Evolutionary conservation across 805 yeast genomes (phyloP).

Genomic region (Pichia eremophila): DNA sequence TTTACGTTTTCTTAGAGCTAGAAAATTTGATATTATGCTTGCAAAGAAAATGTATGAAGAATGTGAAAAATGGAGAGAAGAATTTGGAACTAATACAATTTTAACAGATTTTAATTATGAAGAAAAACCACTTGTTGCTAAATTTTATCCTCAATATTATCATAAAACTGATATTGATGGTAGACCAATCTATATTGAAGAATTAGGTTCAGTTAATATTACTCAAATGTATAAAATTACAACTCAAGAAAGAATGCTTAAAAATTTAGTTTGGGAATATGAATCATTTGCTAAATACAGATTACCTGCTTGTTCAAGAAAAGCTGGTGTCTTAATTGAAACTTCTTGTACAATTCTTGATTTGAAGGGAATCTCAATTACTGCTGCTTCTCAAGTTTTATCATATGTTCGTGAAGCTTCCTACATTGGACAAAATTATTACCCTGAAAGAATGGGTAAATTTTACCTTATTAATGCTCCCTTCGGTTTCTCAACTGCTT

Average conservation of each 20-base stretch:
- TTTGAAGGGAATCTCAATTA: slow-evolving; percentile 84
- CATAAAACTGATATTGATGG: slow-evolving; percentile 97
- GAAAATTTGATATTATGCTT: slow-evolving; percentile 79
- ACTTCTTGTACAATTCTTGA: slow-evolving; percentile 96
- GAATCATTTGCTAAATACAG: slow-evolving; percentile 80
- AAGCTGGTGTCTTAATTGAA: slow-evolving; percentile 68
- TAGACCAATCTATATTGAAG: slow-evolving; percentile 91
- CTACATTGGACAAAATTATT: slow-evolving; percentile 88
- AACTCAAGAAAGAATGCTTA: slow-evolving; percentile 90
- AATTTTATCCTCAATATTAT: slow-evolving; percentile 91
- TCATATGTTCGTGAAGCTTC: slow-evolving; percentile 90
- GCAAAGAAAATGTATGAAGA: slow-evolving; percentile 75
- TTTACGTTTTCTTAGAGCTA: slow-evolving; percentile 83
- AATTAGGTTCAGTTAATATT: slow-evolving; percentile 83
- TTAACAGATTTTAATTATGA: slow-evolving; percentile 80
- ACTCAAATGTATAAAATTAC: slow-evolving; percentile 89
- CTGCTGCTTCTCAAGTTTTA: slow-evolving; percentile 76
- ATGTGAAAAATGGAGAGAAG: slow-evolving; percentile 89
- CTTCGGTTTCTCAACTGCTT: slow-evolving; percentile 92
- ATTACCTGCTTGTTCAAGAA: slow-evolving; percentile 90
- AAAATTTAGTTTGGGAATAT: slow-evolving; percentile 95
- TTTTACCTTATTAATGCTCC: slow-evolving; percentile 95
- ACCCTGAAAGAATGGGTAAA: slow-evolving; percentile 99
- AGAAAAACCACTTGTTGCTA: slow-evolving; percentile 88
- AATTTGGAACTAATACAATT: slow-evolving; percentile 79